Evolutionary conservation across 1,284 basidiomycete genomes (phyloP), one percentile per base, ranked within the genome.

Genomic region (Ustilago loliicola): DNA sequence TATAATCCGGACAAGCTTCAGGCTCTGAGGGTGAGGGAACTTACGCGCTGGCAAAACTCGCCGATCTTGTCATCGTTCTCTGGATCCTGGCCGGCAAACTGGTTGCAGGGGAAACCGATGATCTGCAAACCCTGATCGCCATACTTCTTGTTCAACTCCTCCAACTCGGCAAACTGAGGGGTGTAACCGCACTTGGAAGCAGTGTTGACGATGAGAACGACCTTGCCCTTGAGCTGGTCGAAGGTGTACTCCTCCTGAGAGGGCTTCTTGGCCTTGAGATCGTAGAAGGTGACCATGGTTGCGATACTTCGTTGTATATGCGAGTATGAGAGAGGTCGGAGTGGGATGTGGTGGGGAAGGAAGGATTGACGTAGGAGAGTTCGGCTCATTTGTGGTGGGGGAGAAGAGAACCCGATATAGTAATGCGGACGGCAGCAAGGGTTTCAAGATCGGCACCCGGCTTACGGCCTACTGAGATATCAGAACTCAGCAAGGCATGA

Each of bases 101-200:
- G 94, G 86, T 96, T 96, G 88, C 92, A 95, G 34, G 94, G 94
- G 89, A 96, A 96, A 2, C 95, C 94, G 66, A 96, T 89, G 80
- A 96, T 90, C 68, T 91, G 89, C 61, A 96, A 89, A 19, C 89
- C 93, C 69, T 90, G 89, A 65, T 92, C 91, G 80, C 92, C 91
- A 88, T 95, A 92, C 87, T 94, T 94, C 79, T 95, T 91, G 87
- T 95, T 91, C 38, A 97, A 88, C 8, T 88, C 88, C 87, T 97
- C 93, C 23, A 97, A 90, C 75, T 93, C 92, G 90, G 91, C 92
- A 88, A 95, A 95, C 87, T 96, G 94, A 19, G 84, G 83, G 23
- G 85, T 86, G 83, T 95, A 94, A 34, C 94, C 94, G 83, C 93
- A 75, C 80, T 89, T 88, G 68, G 87, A 88, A 3, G 89, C 89